Conservation (phyloP, 1,139 yeast species). For the Magnusiomyces paraingens region DNA sequence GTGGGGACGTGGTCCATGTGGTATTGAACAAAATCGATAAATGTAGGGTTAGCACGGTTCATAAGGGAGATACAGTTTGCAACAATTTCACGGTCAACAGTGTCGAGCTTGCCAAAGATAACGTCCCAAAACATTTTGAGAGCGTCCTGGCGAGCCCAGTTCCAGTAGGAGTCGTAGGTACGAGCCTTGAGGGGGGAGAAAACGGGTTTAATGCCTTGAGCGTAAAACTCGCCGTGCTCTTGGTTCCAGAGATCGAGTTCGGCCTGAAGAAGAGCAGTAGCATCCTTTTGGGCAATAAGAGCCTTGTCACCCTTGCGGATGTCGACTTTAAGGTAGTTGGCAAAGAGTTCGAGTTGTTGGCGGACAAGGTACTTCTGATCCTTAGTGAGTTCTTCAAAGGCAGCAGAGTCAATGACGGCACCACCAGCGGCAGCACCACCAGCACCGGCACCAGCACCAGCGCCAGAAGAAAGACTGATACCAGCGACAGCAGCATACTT, state of each 20-base stretch:
- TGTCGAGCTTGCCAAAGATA: slow-evolving; percentile 84
- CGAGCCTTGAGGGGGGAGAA: slow-evolving; percentile 92
- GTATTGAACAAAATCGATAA: slow-evolving; percentile 95
- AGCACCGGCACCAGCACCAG: slow-evolving; percentile 47
- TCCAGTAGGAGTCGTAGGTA: slow-evolving; percentile 96
- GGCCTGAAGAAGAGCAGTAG: slow-evolving; percentile 71
- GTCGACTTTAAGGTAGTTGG: slow-evolving; percentile 90
- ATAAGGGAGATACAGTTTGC: slow-evolving; percentile 94
- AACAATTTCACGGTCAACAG: slow-evolving; percentile 92
- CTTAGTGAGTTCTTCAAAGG: slow-evolving; percentile 86
- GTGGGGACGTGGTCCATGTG: slow-evolving; percentile 91
- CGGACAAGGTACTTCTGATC: slow-evolving; percentile 85
- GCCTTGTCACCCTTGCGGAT: slow-evolving; percentile 86
- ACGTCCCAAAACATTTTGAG: slow-evolving; percentile 91
- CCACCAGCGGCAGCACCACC: slow-evolving; percentile 59
- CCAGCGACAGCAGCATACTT: slow-evolving; percentile 84
- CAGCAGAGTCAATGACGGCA: slow-evolving; percentile 91
- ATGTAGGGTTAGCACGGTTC: slow-evolving; percentile 94
- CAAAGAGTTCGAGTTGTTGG: slow-evolving; percentile 92
- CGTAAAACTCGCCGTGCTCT: slow-evolving; percentile 94
- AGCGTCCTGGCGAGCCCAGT: slow-evolving; percentile 98
- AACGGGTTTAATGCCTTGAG: slow-evolving; percentile 83
- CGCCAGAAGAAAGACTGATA: slow-evolving; percentile 62
- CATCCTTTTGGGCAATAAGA: slow-evolving; percentile 80
- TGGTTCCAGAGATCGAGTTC: slow-evolving; percentile 90